phyloP scores from a whole-genome alignment of 768 basidiomycete species.

The Lactifluus rugatus region DNA sequence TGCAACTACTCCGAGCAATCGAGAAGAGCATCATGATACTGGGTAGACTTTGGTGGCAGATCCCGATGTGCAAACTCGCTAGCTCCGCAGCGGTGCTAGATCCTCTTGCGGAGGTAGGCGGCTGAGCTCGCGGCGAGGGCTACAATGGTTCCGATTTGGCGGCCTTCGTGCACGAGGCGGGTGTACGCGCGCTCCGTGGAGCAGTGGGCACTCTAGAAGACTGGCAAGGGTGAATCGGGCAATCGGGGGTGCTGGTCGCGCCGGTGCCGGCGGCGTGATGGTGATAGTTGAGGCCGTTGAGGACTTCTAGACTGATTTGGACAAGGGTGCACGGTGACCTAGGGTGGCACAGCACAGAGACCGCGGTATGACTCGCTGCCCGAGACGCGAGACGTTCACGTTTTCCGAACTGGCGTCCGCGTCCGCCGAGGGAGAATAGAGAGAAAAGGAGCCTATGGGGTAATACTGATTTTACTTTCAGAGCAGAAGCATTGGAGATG shows the following conservation, averaged over 20 bases:
- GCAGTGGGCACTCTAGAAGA: constrained; percentile 58
- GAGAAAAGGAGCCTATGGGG: constrained; percentile 5
- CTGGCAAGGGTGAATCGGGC: constrained; percentile 42
- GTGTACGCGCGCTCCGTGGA: constrained; percentile 66
- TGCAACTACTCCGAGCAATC: too few relatives aligned
- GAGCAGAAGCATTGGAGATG: too few relatives aligned
- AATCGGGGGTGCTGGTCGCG: constrained; percentile 15
- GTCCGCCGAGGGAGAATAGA: constrained; percentile 45
- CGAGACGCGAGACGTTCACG: too few relatives aligned
- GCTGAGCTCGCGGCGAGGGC: constrained; percentile 62
- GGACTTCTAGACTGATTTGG: constrained; percentile 68
- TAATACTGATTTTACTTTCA: too few relatives aligned
- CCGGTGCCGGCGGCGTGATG: too few relatives aligned
- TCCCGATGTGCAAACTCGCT: too few relatives aligned
- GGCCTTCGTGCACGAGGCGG: constrained; percentile 80
- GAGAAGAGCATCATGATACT: too few relatives aligned
- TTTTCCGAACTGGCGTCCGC: constrained; percentile 74
- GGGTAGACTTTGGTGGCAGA: too few relatives aligned
- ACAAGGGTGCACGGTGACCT: constrained; percentile 77
- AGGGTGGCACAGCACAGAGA: constrained; percentile 76
- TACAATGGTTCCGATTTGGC: constrained; percentile 92
- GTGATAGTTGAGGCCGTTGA: constrained; percentile 45
- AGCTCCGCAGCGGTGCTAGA: constrained; percentile 25
- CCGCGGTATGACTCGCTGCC: constrained; percentile 72
- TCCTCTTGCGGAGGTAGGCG: constrained; percentile 33